Evolutionary conservation across 1,284 basidiomycete species (phyloP).

Genomic region (Sporisorium reilianum): DNA sequence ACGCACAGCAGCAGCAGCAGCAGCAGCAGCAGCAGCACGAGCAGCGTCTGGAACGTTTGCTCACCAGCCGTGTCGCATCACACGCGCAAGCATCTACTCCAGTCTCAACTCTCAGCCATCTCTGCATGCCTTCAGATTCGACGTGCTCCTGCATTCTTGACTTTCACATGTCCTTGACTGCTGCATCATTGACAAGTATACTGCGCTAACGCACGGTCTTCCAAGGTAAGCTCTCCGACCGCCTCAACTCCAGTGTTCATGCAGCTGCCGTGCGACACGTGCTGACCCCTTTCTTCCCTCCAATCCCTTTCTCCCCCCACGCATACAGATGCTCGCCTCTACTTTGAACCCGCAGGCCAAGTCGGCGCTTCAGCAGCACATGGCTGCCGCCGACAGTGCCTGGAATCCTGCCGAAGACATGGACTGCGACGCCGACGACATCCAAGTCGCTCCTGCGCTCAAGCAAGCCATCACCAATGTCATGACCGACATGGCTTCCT

Average conservation of each 20-base stretch:
- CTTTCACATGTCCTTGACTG: conserved; percentile 21
- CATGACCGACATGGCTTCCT: conserved; percentile 45
- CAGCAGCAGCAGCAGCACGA: no score
- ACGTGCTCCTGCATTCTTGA: neutral
- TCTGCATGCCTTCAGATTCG: neutral
- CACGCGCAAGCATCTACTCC: conserved; percentile 2
- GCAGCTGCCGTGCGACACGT: neutral
- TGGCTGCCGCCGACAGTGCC: conserved; percentile 14
- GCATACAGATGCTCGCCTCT: conserved; percentile 38
- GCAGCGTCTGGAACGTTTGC: conserved; percentile 28
- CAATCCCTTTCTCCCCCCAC: neutral
- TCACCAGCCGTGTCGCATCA: conserved; percentile 5
- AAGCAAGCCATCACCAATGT: conserved; percentile 16
- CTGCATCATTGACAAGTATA: neutral
- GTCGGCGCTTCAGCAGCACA: conserved; percentile 30
- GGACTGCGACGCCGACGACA: conserved; percentile 45
- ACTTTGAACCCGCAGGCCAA: conserved; percentile 15
- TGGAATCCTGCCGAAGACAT: conserved; percentile 49
- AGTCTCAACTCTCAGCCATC: neutral
- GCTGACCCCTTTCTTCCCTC: conserved; percentile 13
- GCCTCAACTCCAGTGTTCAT: neutral
- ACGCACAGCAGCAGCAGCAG: conserved; percentile 6
- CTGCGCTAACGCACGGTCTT: conserved; percentile 15
- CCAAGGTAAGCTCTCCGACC: conserved; percentile 11
- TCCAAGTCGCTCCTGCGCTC: conserved; percentile 16